Evolutionary conservation across 495 filamentous ascomycete genomes (phyloP), one percentile per base, ranked within the genome.

Genomic region (Penicillium canescens): DNA sequence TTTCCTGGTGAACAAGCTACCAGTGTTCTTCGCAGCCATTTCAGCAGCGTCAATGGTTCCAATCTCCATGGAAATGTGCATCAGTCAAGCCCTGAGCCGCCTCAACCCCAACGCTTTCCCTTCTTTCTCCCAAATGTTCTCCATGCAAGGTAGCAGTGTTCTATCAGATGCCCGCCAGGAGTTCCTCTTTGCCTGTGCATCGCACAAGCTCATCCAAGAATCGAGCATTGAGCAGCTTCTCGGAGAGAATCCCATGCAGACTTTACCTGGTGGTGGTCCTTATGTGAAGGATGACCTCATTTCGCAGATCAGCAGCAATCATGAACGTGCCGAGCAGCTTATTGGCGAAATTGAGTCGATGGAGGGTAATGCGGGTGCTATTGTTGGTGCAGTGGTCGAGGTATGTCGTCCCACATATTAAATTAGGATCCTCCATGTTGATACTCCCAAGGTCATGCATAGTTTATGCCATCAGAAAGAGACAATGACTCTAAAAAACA

Each of bases 1-100:
- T 10, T 98, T 94, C 62, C 78, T 98, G 4, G 88, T 94, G 52
- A 98, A 98, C 75, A 96, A 96, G 66, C 74, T 98, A 3, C 94
- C 95, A 0, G 62, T 87, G 6, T 85, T 97, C 18, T 76, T 98
- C 9, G 75, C 79, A 9, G 81, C 83, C 23, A 80, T 95, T 49
- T 60, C 78, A 6, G 68, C 71, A 7, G 76, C 82, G 5, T 76
- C 84, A 6, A 90, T 88, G 69, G 75, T 82, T 5, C 81, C 85
- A 0, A 72, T 92, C 37, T 83, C 86, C 6, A 70, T 89, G 42
- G 89, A 94, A 62, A 73, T 84, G 52, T 96, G 88, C 68, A 90
- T 96, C 58, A 86, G 85, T 16, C 83, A 90, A 63, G 91, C 91
- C 0, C 74, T 96, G 16, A 79, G 71, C 23, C 87, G 87, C 40